Percentiles rank a stretch among this genome's conserved stretches.
These are phyloP conservation scores for Tubosaeta sp. DNA, from an alignment of 768 basidiomycete species.

Conservation along the genomic window DNA sequence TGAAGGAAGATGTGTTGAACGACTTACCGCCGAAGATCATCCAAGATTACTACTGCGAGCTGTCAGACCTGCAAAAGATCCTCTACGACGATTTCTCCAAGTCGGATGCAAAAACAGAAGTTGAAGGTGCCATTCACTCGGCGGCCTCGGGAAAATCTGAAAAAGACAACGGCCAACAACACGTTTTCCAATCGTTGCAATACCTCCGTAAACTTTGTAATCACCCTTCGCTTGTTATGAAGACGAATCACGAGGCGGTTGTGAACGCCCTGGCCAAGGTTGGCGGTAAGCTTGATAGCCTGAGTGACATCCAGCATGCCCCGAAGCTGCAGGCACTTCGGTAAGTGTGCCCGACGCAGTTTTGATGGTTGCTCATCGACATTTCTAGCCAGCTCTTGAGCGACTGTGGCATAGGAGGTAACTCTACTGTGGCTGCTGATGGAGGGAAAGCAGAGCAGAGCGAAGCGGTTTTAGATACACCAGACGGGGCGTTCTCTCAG, in stretches of 20 bases:
- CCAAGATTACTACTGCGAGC: slow-evolving; percentile 98
- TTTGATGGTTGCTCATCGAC: slow-evolving; percentile 4
- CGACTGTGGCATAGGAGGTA: slow-evolving; percentile 89
- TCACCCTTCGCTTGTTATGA: slow-evolving; percentile 89
- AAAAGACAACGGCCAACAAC: slow-evolving; percentile 57
- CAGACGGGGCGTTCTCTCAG: slow-evolving; percentile 69
- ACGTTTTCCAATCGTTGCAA: slow-evolving; percentile 96
- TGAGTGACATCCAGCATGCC: slow-evolving; percentile 85
- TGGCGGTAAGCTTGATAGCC: slow-evolving; percentile 38
- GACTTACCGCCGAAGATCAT: slow-evolving; percentile 99
- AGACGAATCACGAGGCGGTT: slow-evolving; percentile 59
- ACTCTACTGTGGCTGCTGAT: slow-evolving; percentile 41
- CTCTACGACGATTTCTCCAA: slow-evolving; percentile 93
- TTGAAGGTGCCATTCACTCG: slow-evolving; percentile 59
- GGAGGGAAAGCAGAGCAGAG: slow-evolving; percentile 63
- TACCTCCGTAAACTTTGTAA: slow-evolving; percentile 98
- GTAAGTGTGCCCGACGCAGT: slow-evolving; percentile 41
- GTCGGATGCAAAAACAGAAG: slow-evolving; percentile 64
- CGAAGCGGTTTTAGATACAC: slow-evolving; percentile 47
- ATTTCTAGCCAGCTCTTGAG: slow-evolving; percentile 76
- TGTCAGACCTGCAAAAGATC: slow-evolving; percentile 89
- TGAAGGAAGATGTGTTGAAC: slow-evolving; percentile 95
- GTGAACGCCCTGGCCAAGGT: slow-evolving; percentile 53
- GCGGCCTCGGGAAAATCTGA: slow-evolving; percentile 30
- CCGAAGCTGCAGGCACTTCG: slow-evolving; percentile 89